Percentiles rank a stretch among this genome's conserved stretches.
Evolutionary conservation across 2,329 filamentous ascomycete genomes (phyloP).

Genomic region (Pseudopithomyces chartarum): DNA sequence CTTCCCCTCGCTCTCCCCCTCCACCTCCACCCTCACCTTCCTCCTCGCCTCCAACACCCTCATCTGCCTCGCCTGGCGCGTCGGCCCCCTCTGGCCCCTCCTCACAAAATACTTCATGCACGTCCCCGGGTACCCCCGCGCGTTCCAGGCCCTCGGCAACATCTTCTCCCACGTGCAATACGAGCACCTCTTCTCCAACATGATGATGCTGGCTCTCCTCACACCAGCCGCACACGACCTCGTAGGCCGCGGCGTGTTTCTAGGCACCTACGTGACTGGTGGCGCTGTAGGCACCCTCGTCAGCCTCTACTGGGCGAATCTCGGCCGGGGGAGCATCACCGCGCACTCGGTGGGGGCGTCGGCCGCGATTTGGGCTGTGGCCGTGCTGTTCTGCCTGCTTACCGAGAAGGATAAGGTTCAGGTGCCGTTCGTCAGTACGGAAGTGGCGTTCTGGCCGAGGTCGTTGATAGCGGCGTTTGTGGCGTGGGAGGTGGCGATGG

Average conservation of each 20-base stretch:
- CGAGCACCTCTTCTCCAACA: slow-evolving; percentile 65
- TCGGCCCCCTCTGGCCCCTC: slow-evolving; percentile 67
- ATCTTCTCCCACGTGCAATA: slow-evolving; percentile 71
- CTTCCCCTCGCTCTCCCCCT: slow-evolving; percentile 38
- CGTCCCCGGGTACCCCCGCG: slow-evolving; percentile 61
- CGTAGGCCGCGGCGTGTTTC: slow-evolving; percentile 40
- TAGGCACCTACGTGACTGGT: slow-evolving; percentile 41
- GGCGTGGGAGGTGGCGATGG: slow-evolving; percentile 26
- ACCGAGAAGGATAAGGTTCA: slow-evolving; percentile 36
- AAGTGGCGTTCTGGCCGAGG: slow-evolving; percentile 37
- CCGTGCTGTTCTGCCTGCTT: slow-evolving; percentile 35
- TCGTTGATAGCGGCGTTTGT: slow-evolving; percentile 35
- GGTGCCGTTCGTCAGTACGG: slow-evolving; percentile 34
- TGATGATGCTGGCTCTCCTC: slow-evolving; percentile 68
- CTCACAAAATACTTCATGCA: slow-evolving; percentile 66
- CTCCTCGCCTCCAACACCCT: slow-evolving; percentile 65
- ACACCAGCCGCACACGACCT: slow-evolving; percentile 55
- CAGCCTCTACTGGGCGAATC: slow-evolving; percentile 40
- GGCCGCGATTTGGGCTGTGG: slow-evolving; percentile 42
- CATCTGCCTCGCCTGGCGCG: slow-evolving; percentile 64
- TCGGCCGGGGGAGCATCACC: slow-evolving; percentile 31
- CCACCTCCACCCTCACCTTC: slow-evolving; percentile 57
- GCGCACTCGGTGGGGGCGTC: slow-evolving; percentile 39
- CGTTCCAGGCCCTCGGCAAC: slow-evolving; percentile 65
- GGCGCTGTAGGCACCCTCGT: slow-evolving; percentile 39